These are phyloP conservation scores for Parachlorella kessleri DNA, from an alignment of 139 green algal species.

Conservation along the genomic window DNA sequence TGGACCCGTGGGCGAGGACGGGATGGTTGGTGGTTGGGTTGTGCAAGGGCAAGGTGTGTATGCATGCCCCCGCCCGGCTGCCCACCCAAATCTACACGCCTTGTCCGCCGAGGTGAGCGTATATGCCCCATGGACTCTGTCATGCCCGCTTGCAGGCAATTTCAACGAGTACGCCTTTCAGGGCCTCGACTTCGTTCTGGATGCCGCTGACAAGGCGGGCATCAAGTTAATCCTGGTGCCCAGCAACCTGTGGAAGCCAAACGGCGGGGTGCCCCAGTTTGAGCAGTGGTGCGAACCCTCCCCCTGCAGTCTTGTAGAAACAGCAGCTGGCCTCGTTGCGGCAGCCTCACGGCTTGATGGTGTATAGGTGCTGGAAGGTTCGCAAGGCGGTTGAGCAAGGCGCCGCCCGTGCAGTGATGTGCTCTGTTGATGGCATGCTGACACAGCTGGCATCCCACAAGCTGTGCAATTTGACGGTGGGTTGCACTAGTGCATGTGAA, in stretches of 20 bases:
- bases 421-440: too few species aligned
- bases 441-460: too few species aligned
- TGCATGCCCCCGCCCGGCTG: not conserved
- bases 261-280: conserved; percentile 15
- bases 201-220: not conserved
- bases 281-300: conserved; percentile 23
- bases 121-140: too few species aligned
- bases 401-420: too few species aligned
- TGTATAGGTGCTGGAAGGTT: too few species aligned
- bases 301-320: too few species aligned
- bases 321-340: too few species aligned
- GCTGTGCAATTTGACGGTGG: too few species aligned
- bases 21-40: not conserved
- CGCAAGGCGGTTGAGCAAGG: too few species aligned
- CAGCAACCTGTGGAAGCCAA: conserved; percentile 30
- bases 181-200: conserved; percentile 17
- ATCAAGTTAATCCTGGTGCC: conserved; percentile 27
- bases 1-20: not conserved
- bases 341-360: too few species aligned
- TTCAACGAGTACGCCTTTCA: not conserved
- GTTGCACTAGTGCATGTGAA: too few species aligned
- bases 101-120: too few species aligned
- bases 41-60: not conserved
- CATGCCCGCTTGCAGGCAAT: not conserved
- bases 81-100: not conserved